These are phyloP conservation scores for Penicillium sp. DNA, from an alignment of 2,329 filamentous ascomycete genomes.

Conservation along the genomic window DNA sequence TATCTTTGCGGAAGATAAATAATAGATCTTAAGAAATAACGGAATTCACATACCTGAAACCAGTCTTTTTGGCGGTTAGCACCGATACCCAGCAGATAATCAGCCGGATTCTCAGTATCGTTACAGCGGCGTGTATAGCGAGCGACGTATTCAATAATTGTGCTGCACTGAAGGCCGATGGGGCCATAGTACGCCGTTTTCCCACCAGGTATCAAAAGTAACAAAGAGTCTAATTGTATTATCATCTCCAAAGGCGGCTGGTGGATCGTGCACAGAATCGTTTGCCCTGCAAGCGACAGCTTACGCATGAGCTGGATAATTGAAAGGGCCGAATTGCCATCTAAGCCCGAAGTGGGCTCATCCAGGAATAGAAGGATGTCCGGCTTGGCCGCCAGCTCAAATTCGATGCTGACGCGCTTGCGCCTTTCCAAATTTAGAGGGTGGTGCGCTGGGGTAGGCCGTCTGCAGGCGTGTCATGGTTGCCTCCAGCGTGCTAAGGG, in stretches of 20 bases:
- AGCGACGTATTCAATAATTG: not conserved
- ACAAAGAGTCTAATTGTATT: not conserved
- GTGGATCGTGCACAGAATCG: not conserved
- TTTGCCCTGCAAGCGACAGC: not conserved
- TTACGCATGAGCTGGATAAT: constrained; percentile 41
- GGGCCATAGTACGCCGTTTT: not conserved
- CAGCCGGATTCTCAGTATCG: not conserved
- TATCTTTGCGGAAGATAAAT: not conserved
- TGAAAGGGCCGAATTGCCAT: constrained; percentile 56
- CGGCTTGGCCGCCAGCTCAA: constrained; percentile 28
- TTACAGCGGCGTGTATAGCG: not conserved
- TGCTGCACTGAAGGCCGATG: not conserved
- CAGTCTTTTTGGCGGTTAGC: not conserved
- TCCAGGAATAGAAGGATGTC: constrained; percentile 60
- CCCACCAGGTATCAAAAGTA: not conserved
- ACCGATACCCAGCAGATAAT: not conserved
- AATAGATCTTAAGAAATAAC: not conserved
- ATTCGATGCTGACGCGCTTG: constrained; percentile 27
- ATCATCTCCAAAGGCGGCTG: not conserved
- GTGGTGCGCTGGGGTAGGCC: constrained; percentile 9
- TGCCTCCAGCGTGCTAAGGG: constrained; percentile 18
- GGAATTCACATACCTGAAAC: not conserved
- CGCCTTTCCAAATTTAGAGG: constrained; percentile 25
- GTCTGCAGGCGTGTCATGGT: constrained; percentile 16
- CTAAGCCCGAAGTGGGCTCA: constrained; percentile 57